Percentiles rank a stretch among this genome's conserved stretches.
Evolutionary conservation across 2,329 filamentous ascomycete genomes (phyloP).

Genomic region (Ophiosphaerella herpotricha): DNA sequence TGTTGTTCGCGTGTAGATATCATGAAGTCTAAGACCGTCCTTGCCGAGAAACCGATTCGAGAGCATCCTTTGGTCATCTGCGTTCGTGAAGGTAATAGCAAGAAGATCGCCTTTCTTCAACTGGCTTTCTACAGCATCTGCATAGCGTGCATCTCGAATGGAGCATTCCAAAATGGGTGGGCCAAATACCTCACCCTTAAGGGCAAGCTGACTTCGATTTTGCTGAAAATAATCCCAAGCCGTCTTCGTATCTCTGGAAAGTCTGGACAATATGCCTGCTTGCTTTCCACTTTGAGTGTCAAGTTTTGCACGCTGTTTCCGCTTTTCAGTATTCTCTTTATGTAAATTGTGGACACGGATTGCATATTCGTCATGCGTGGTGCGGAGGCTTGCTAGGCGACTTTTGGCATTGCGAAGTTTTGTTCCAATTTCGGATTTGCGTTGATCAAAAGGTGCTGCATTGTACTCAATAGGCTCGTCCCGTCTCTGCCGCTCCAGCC

Average conservation of each 20-base stretch:
- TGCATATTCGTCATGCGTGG: constrained; percentile 37
- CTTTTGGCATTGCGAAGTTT: constrained; percentile 57
- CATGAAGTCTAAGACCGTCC: constrained; percentile 63
- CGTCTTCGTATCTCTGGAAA: constrained; percentile 66
- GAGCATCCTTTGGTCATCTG: constrained; percentile 74
- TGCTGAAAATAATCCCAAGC: constrained; percentile 84
- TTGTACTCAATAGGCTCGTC: constrained; percentile 71
- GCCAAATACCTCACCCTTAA: constrained; percentile 77
- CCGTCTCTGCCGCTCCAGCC: constrained; percentile 66
- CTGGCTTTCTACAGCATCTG: constrained; percentile 63
- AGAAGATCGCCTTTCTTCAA: constrained; percentile 59
- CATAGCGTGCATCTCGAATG: constrained; percentile 72
- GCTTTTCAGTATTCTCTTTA: constrained; percentile 33
- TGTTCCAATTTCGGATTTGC: constrained; percentile 64
- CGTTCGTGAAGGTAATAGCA: constrained; percentile 75
- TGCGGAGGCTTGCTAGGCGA: constrained; percentile 47
- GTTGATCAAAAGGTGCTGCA: constrained; percentile 69
- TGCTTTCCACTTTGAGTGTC: constrained; percentile 47
- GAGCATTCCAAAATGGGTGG: constrained; percentile 82
- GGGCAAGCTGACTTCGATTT: constrained; percentile 62
- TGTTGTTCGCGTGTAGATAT: constrained; percentile 72
- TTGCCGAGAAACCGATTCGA: constrained; percentile 65
- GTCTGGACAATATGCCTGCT: constrained; percentile 62
- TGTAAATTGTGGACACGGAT: constrained; percentile 12
- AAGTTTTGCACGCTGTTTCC: constrained; percentile 20